Evolutionary conservation across 208 protist species (phyloP).

Genomic region (Wallacemonas sp.): DNA sequence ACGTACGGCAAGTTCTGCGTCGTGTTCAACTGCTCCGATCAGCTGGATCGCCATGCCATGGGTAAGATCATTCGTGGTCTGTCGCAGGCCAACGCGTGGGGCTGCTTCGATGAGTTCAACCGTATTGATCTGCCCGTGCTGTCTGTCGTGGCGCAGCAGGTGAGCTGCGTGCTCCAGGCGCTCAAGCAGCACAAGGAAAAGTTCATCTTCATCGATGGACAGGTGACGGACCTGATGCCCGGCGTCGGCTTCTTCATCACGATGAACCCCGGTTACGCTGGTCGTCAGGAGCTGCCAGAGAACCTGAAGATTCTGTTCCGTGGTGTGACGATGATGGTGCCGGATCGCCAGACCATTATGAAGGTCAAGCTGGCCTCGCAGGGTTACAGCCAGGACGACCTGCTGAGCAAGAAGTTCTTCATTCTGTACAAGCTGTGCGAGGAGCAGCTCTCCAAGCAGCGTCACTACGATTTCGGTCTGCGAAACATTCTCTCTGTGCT

Average conservation of each 20-base stretch:
- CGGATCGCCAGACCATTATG: slow-evolving; percentile 98
- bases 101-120: slow-evolving; percentile 95
- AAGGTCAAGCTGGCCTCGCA: slow-evolving; percentile 94
- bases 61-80: slow-evolving; percentile 95
- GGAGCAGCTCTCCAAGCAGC: slow-evolving; percentile 98
- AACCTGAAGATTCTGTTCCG: slow-evolving; percentile 99
- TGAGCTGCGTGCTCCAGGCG: slow-evolving; percentile 91
- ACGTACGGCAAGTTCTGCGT: slow-evolving; percentile 95
- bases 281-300: slow-evolving; percentile 98
- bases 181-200: slow-evolving; percentile 92
- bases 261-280: slow-evolving; percentile 98
- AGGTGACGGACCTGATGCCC: slow-evolving; percentile 90
- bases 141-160: slow-evolving; percentile 94
- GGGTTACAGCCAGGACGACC: slow-evolving; percentile 93
- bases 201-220: slow-evolving; percentile 94
- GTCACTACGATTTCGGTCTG: slow-evolving; percentile 98
- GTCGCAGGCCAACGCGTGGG: slow-evolving; percentile 94
- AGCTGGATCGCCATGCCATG: slow-evolving; percentile 94
- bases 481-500: slow-evolving; percentile 98
- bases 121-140: slow-evolving; percentile 94
- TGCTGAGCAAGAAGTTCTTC: slow-evolving; percentile 95
- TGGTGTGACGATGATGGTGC: slow-evolving; percentile 99
- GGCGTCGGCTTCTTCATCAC: slow-evolving; percentile 98
- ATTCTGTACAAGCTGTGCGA: slow-evolving; percentile 96
- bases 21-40: slow-evolving; percentile 95